Percentiles rank a stretch among this genome's conserved stretches.
phyloP scores from a whole-genome alignment of 495 filamentous ascomycete genomes.

The Penicillium simplicissimum region DNA sequence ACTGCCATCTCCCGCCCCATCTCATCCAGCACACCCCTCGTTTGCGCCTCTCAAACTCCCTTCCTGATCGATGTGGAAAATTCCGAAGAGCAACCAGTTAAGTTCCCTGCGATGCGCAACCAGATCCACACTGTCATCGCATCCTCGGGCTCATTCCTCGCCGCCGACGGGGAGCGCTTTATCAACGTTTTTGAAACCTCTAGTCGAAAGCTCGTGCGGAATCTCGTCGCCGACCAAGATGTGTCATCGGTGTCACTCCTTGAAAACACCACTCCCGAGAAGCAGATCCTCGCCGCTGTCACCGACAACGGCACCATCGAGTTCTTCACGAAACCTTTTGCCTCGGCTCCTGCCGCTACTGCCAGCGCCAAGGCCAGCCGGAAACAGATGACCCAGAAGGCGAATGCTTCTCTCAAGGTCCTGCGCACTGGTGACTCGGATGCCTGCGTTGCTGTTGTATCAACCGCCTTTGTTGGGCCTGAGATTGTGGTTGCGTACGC shows the following conservation, averaged over 20 bases:
- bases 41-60: conserved; percentile 58
- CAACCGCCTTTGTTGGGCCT: conserved; percentile 49
- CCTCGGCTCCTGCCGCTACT: conserved; percentile 32
- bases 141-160: conserved; percentile 45
- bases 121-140: conserved; percentile 52
- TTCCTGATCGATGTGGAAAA: conserved; percentile 52
- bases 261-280: conserved; percentile 29
- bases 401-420: conserved; percentile 52
- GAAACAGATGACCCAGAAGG: conserved; percentile 52
- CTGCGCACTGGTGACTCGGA: conserved; percentile 47
- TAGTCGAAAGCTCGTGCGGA: conserved; percentile 47
- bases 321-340: conserved; percentile 57
- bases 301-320: conserved; percentile 58
- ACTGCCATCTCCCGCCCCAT: conserved; percentile 44
- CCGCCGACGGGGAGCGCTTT: conserved; percentile 56
- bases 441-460: conserved; percentile 46
- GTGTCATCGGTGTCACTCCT: conserved; percentile 43
- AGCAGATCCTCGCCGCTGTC: conserved; percentile 50
- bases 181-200: conserved; percentile 55
- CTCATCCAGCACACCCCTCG: conserved; percentile 45
- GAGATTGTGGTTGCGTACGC: conserved; percentile 54
- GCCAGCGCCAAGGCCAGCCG: conserved; percentile 47
- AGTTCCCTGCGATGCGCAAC: conserved; percentile 56
- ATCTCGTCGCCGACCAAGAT: conserved; percentile 55
- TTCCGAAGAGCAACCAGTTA: conserved; percentile 36